phyloP scores from a whole-genome alignment of 495 filamentous ascomycete species.

The Podospora pseudoanserina region DNA sequence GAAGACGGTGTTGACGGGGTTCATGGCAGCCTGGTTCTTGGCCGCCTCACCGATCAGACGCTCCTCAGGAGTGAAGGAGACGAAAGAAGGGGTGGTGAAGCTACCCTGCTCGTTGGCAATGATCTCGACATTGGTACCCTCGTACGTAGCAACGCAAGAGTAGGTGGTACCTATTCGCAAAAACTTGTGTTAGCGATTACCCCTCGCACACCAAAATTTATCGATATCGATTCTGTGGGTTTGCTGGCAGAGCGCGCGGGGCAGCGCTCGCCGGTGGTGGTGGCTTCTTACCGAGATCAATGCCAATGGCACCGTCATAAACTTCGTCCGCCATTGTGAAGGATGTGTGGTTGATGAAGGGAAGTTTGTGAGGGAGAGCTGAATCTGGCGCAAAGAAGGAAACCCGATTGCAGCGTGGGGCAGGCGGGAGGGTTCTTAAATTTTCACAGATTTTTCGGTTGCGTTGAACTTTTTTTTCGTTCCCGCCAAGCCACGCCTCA shows the following conservation, averaged over 20 bases:
- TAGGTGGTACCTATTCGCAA: conserved; percentile 82
- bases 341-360: conserved; percentile 17
- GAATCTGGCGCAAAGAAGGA: conserved; percentile 29
- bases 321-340: conserved; percentile 79
- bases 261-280: neutral
- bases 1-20: conserved; percentile 96
- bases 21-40: conserved; percentile 99
- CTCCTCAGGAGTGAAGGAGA: conserved; percentile 97
- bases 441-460: conserved; percentile 33
- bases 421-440: conserved; percentile 26
- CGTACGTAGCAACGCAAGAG: conserved; percentile 99
- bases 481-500: conserved; percentile 20
- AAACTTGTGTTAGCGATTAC: conserved; percentile 14
- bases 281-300: conserved; percentile 87
- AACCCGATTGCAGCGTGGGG: conserved; percentile 35
- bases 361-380: conserved; percentile 21
- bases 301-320: conserved; percentile 99
- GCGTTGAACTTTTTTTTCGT: conserved; percentile 30
- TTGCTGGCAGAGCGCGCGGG: neutral
- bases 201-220: neutral
- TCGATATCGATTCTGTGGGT: neutral
- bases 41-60: conserved; percentile 97
- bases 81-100: conserved; percentile 97
- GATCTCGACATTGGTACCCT: conserved; percentile 98
- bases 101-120: conserved; percentile 99